phyloP scores from a whole-genome alignment of 495 filamentous ascomycete genomes.

The Penicillium manginii region DNA sequence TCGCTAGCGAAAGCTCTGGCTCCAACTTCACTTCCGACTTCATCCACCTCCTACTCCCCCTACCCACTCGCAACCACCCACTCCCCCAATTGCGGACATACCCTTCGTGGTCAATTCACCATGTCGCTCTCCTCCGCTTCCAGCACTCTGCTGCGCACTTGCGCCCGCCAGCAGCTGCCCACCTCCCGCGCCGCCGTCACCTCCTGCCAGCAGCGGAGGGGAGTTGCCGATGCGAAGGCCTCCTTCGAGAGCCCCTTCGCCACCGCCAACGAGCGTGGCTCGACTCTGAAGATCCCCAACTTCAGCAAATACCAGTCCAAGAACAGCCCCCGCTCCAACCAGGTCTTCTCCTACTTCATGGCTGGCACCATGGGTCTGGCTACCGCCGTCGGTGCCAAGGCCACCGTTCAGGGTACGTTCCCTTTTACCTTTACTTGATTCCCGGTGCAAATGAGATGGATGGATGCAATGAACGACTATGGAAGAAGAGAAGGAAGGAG shows the following conservation, averaged over 20 bases:
- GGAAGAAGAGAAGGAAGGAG: slow-evolving; percentile 1
- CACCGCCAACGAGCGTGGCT: slow-evolving; percentile 39
- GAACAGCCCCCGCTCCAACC: slow-evolving; percentile 65
- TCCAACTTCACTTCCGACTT: slow-evolving; percentile 49
- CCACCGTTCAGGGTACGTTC: slow-evolving; percentile 88
- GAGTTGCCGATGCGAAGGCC: slow-evolving; percentile 50
- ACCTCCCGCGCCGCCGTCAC: slow-evolving; percentile 50
- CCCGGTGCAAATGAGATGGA: slow-evolving; percentile 6
- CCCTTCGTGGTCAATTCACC: slow-evolving; percentile 41
- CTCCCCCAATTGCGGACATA: slow-evolving; percentile 41
- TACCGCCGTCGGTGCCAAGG: slow-evolving; percentile 91
- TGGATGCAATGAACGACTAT: neutral
- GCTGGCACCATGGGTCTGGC: slow-evolving; percentile 92
- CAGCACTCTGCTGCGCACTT: slow-evolving; percentile 52
- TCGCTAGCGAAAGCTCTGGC: slow-evolving; percentile 52
- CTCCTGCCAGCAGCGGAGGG: slow-evolving; percentile 54
- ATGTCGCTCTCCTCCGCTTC: slow-evolving; percentile 55
- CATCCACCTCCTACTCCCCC: slow-evolving; percentile 38
- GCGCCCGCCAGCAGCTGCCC: slow-evolving; percentile 53
- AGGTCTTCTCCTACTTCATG: slow-evolving; percentile 97
- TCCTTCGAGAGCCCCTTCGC: slow-evolving; percentile 58
- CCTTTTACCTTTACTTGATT: slow-evolving; percentile 11
- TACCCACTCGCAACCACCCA: slow-evolving; percentile 20
- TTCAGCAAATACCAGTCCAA: slow-evolving; percentile 86
- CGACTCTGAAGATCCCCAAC: slow-evolving; percentile 78